Percentiles rank a stretch among this genome's conserved stretches.
phyloP scores from a whole-genome alignment of 192 early-diverging fungal genomes.

The Gorgonomyces haynaldii region DNA sequence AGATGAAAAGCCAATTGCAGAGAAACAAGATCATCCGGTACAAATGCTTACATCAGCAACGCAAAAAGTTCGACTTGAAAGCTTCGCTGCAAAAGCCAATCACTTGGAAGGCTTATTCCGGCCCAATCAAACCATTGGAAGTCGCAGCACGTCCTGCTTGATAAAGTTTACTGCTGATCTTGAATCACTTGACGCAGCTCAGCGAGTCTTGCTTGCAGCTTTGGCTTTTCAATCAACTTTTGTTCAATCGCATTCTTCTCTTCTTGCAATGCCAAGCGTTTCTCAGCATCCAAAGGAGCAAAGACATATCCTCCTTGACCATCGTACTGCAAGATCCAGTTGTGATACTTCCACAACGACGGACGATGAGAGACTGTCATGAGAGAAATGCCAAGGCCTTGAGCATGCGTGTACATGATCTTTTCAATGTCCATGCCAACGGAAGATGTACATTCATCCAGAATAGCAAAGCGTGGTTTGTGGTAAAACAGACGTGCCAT shows the following conservation, averaged over 20 bases:
- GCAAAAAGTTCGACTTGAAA: no score
- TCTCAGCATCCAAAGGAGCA: constrained; percentile 75
- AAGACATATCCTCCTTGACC: constrained; percentile 95
- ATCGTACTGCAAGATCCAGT: constrained; percentile 84
- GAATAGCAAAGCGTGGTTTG: constrained; percentile 83
- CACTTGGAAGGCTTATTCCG: no score
- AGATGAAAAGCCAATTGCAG: no score
- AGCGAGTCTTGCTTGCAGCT: constrained; percentile 54
- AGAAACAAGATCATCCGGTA: no score
- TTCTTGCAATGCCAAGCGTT: constrained; percentile 77
- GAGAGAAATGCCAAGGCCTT: constrained; percentile 71
- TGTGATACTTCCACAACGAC: constrained; percentile 95
- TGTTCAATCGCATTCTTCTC: constrained; percentile 77
- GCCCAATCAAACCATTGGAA: no score
- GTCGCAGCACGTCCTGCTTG: no score
- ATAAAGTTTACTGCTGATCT: no score
- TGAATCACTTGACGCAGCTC: constrained; percentile 30
- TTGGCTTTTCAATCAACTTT: constrained; percentile 66
- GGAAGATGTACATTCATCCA: constrained; percentile 92
- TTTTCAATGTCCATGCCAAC: constrained; percentile 90
- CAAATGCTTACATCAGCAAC: no score
- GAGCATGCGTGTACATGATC: constrained; percentile 62
- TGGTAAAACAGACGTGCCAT: constrained; percentile 98
- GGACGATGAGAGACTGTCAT: constrained; percentile 93
- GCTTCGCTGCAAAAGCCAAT: no score